Evolutionary conservation across 805 yeast genomes (phyloP).

Genomic region (Hanseniaspora mollemarum): DNA sequence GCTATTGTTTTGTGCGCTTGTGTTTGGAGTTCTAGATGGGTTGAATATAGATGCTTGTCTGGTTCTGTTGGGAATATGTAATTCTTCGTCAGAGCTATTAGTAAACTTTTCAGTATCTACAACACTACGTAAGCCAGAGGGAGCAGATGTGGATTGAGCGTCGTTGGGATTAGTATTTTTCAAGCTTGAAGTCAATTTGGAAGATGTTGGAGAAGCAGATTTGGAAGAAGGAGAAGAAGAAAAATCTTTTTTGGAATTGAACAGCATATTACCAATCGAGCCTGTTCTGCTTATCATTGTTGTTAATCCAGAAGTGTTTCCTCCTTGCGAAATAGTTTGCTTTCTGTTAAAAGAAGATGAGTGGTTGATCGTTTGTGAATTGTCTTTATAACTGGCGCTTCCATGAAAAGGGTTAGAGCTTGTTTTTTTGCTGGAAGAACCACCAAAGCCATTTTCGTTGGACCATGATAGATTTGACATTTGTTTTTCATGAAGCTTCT

Average conservation of each 20-base stretch:
- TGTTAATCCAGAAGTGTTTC: neutral
- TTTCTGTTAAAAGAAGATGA: conserved; percentile 16
- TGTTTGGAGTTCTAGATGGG: conserved; percentile 28
- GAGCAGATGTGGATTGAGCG: conserved; percentile 3
- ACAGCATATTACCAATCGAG: conserved; percentile 30
- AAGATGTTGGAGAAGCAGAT: conserved; percentile 9
- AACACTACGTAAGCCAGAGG: neutral
- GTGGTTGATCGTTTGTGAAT: conserved; percentile 14
- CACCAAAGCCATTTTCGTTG: conserved; percentile 12
- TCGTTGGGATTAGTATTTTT: neutral
- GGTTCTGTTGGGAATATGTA: conserved; percentile 25
- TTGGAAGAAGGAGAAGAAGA: conserved; percentile 18
- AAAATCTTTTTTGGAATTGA: conserved; percentile 21
- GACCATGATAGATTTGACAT: conserved; percentile 13
- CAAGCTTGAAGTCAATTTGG: conserved; percentile 14
- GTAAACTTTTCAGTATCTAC: neutral
- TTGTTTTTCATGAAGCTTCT: conserved; percentile 35
- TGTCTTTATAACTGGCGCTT: conserved; percentile 11
- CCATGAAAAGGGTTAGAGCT: neutral
- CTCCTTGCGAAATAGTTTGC: neutral
- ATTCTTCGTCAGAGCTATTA: neutral
- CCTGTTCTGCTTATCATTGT: conserved; percentile 26
- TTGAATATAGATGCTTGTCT: conserved; percentile 29
- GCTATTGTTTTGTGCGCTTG: neutral
- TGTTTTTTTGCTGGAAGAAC: conserved; percentile 8